A percentile compares a stretch with the other conserved stretches of the same genome.
These are phyloP conservation scores for Xerocomellus dryophilus DNA, from an alignment of 768 basidiomycete species.

Conservation along the genomic window DNA sequence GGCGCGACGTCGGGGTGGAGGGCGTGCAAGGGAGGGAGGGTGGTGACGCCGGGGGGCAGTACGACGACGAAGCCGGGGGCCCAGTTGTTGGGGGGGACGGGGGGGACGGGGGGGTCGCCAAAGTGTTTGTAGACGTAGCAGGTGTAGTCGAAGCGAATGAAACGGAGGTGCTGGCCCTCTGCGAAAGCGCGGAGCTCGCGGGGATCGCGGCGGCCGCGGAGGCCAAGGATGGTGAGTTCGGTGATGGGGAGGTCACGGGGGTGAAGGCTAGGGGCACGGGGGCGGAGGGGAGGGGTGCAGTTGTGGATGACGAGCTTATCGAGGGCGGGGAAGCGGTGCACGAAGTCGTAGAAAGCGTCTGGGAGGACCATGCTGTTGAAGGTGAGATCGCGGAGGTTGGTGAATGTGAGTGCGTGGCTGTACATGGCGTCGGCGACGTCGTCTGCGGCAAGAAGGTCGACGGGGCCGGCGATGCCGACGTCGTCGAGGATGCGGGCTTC, in stretches of 20 bases:
- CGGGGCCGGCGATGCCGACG: conserved; percentile 11
- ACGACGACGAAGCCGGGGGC: conserved; percentile 11
- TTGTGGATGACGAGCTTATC: conserved; percentile 41
- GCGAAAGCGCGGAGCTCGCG: conserved; percentile 34
- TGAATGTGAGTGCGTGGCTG: conserved; percentile 24
- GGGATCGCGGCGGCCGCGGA: conserved; percentile 30
- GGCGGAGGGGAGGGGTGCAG: conserved; percentile 30
- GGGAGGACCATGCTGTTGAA: conserved; percentile 40
- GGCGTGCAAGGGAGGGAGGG: conserved; percentile 6
- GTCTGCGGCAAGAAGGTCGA: conserved; percentile 25
- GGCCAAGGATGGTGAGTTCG: conserved; percentile 39
- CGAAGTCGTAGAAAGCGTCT: conserved; percentile 31
- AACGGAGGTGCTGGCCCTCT: conserved; percentile 35
- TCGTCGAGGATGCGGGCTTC: conserved; percentile 29
- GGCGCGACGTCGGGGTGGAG: conserved; percentile 1
- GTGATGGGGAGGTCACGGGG: conserved; percentile 43
- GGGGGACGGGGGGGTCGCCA: conserved; percentile 2
- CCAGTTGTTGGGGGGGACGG: conserved; percentile 12
- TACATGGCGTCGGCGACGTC: conserved; percentile 20
- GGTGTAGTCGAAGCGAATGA: conserved; percentile 44
- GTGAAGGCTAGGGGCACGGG: conserved; percentile 17
- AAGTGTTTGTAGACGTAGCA: conserved; percentile 37
- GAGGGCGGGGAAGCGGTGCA: conserved; percentile 39
- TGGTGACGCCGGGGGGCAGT: conserved; percentile 4
- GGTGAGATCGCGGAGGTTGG: conserved; percentile 36